Conservation (phyloP, 805 yeast genomes). For the Lachancea dasiensis region DNA sequence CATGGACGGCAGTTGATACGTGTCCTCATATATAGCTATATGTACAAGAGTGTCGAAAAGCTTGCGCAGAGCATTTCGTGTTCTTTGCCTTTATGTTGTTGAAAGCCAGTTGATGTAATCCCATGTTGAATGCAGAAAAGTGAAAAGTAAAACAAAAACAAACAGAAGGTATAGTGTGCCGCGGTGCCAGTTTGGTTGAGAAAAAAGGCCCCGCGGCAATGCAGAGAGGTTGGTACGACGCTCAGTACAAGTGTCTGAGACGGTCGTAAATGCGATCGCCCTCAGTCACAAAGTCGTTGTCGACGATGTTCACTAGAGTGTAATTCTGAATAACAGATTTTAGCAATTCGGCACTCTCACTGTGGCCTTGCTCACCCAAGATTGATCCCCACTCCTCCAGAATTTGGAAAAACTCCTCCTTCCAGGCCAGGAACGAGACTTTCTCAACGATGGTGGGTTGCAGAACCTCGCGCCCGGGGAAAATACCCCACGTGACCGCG, state of each 20-base stretch:
- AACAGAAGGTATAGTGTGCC: conserved; percentile 1
- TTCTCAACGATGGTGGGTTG: conserved; percentile 96
- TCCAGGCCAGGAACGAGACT: conserved; percentile 92
- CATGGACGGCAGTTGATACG: not conserved
- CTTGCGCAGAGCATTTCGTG: conserved; percentile 3
- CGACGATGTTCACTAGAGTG: conserved; percentile 81
- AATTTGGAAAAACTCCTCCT: conserved; percentile 85
- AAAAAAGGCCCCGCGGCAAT: conserved; percentile 6
- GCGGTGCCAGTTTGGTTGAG: conserved; percentile 3
- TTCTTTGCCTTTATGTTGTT: conserved; percentile 1
- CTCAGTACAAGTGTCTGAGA: conserved; percentile 28
- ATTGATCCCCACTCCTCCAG: conserved; percentile 72
- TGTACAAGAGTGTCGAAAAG: conserved; percentile 6
- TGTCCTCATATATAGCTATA: not conserved
- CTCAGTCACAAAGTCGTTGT: conserved; percentile 63
- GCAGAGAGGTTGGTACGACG: conserved; percentile 4
- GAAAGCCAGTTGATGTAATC: conserved; percentile 11
- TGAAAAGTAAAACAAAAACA: too few species aligned
- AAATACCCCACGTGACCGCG: conserved; percentile 98
- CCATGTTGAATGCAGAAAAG: conserved; percentile 24
- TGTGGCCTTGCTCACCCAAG: conserved; percentile 35
- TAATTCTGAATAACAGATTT: conserved; percentile 43
- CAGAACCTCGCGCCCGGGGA: conserved; percentile 89
- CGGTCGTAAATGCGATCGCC: conserved; percentile 52
- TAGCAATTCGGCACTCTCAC: conserved; percentile 24